Conservation (phyloP, 768 basidiomycete species). For the Hortiboletus campestris region DNA sequence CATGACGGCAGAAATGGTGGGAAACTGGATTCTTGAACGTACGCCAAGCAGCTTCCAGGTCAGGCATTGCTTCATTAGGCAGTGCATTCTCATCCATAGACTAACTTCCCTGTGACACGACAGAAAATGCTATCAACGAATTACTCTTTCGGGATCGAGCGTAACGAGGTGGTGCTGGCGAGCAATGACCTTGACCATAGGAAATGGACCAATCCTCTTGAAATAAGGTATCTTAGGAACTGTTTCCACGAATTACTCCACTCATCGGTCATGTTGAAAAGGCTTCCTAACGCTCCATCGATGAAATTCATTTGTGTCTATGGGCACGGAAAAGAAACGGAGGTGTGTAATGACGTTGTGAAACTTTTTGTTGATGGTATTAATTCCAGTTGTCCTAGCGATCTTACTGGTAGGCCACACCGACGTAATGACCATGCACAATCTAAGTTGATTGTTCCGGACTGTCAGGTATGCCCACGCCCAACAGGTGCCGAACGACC, state of each 20-base stretch:
- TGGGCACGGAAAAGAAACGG: slow-evolving; percentile 94
- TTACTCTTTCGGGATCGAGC: slow-evolving; percentile 88
- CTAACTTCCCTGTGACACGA: neutral
- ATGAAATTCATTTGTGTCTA: slow-evolving; percentile 94
- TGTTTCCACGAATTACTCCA: neutral
- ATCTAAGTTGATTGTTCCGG: neutral
- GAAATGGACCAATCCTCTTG: slow-evolving; percentile 93
- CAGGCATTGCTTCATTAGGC: slow-evolving; percentile 12
- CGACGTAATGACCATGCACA: neutral
- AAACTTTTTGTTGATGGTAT: neutral
- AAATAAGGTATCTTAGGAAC: slow-evolving; percentile 52
- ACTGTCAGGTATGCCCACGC: slow-evolving; percentile 66
- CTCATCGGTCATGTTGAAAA: slow-evolving; percentile 24
- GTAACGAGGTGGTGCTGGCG: slow-evolving; percentile 59
- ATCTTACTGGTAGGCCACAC: slow-evolving; percentile 72
- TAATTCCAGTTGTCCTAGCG: slow-evolving; percentile 43
- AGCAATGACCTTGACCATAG: slow-evolving; percentile 68
- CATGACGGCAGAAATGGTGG: slow-evolving; percentile 76
- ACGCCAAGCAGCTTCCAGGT: slow-evolving; percentile 84
- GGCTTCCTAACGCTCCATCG: slow-evolving; percentile 84
- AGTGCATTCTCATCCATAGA: neutral
- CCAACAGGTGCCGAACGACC: slow-evolving; percentile 65
- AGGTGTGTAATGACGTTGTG: slow-evolving; percentile 45
- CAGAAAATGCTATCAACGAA: slow-evolving; percentile 79
- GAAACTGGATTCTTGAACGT: slow-evolving; percentile 76